phyloP scores from a whole-genome alignment of 306 rosid species.

The Nissolia schottii region DNA sequence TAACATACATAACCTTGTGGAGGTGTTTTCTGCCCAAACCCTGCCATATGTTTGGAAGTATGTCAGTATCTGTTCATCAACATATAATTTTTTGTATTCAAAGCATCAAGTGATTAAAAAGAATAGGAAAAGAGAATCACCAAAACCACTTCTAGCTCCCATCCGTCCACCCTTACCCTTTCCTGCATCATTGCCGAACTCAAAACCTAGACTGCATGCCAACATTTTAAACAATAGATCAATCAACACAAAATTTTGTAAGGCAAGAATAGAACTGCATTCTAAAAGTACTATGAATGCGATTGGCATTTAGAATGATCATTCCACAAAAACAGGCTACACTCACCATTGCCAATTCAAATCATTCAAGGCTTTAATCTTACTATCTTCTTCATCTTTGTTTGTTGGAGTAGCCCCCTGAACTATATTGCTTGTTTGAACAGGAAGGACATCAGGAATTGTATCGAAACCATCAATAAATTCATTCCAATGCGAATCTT shows the following conservation, averaged over 20 bases:
- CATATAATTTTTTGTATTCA: background rate
- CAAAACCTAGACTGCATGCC: slow-evolving; percentile 78
- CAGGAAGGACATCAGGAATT: no score
- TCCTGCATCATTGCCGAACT: slow-evolving; percentile 76
- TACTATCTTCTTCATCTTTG: no score
- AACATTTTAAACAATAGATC: background rate
- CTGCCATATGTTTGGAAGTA: slow-evolving; percentile 41
- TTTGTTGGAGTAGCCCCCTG: no score
- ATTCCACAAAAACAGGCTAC: background rate
- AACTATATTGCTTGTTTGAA: no score
- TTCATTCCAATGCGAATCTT: no score
- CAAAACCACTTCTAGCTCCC: slow-evolving; percentile 91
- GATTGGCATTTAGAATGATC: background rate
- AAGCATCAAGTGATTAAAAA: slow-evolving; percentile 4
- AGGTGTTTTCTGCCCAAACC: slow-evolving; percentile 89
- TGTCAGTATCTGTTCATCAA: slow-evolving; percentile 17
- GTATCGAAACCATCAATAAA: no score
- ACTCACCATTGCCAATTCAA: no score
- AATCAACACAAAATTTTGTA: background rate
- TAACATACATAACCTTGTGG: slow-evolving; percentile 97
- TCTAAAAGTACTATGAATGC: background rate
- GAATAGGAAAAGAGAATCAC: slow-evolving; percentile 38
- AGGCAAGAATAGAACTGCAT: background rate
- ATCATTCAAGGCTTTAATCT: no score
- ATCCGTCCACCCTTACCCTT: slow-evolving; percentile 86